Conservation (phyloP, 306 rosid genomes). For the Trifolium repens region DNA sequence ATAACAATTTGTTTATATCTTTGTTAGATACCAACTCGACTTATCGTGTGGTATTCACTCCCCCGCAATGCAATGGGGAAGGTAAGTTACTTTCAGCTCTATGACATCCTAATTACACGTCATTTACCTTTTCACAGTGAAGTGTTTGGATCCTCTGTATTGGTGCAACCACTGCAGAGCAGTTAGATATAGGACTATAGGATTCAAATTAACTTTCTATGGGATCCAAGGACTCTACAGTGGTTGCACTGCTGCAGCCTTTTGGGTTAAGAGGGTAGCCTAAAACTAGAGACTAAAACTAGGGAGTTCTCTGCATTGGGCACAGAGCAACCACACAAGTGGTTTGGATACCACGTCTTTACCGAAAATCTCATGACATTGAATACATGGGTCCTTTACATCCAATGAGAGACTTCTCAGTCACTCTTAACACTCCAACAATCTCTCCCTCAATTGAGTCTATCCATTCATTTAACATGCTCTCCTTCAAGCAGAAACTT, state of each 20-base stretch:
- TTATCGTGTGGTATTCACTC: slow-evolving; percentile 72
- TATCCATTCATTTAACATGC: not conserved
- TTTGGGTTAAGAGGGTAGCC: not conserved
- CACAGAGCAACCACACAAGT: not conserved
- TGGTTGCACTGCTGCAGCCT: not conserved
- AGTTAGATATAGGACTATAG: not conserved
- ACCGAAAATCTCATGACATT: not conserved
- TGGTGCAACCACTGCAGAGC: not conserved
- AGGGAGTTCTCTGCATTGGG: not conserved
- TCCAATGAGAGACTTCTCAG: not conserved
- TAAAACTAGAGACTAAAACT: not conserved
- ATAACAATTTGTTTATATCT: slow-evolving; percentile 28
- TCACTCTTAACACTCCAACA: not conserved
- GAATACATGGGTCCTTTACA: not conserved
- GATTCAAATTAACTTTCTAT: too few relatives aligned
- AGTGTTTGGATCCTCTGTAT: not conserved
- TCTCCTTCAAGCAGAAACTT: not conserved
- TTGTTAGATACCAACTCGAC: slow-evolving; percentile 71
- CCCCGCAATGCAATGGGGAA: slow-evolving; percentile 99
- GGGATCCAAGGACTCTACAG: too few relatives aligned
- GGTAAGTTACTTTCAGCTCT: slow-evolving; percentile 50
- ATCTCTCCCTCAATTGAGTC: not conserved
- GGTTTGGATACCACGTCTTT: not conserved
- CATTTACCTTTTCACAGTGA: slow-evolving; percentile 8
- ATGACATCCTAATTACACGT: not conserved